Evolutionary conservation across 2,329 filamentous ascomycete species (phyloP), one percentile per base, ranked within the genome.

Genomic region (Colletotrichum cereale): DNA sequence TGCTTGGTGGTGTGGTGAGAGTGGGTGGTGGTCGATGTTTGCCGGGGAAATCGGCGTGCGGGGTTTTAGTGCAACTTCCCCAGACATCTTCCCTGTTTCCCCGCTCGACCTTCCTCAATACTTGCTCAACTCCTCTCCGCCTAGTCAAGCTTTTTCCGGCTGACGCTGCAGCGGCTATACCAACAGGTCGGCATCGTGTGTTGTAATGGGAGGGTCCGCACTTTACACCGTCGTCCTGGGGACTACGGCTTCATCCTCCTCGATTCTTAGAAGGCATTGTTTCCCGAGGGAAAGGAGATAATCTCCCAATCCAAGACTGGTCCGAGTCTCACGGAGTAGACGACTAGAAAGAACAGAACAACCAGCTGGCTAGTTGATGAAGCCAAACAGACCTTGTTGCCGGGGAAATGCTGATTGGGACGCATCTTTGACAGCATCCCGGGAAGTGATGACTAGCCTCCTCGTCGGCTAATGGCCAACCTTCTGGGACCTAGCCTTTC

Each of bases 61-160:
- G 67, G 67, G 71, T 66, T 66, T 71, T 73, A 71, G 71, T 71
- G 66, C 66, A 34, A 48, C 62, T 73, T 71, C 71, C 71, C 71
- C 71, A 62, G 71, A 73, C 72, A 55, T 57, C 55, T 47, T 58
- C 67, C 71, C 62, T 71, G 62, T 55, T 63, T 31, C 71, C 62
- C 67, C 71, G 62, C 66, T 58, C 52, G 53, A 38, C 38, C 53
- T 62, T 56, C 57, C 62, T 53, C 34, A 29, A 31, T 42, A 42
- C 47, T 47, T 12, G 50, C 29, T 44, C 38, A 14, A 47, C 44
- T 31, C 26, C 18, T 48, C 42, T 47, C 52, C 44, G 12, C n/a
- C 52, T 11, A 31, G 44, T 64, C 69, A 69, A 72, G 69, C 65
- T 69, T 69, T 72, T 42, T 57, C 18, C 62, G 24, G 63, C 47